Percentiles rank a stretch among this genome's conserved stretches.
Evolutionary conservation across 176 grass and related monocot species (phyloP).

Genomic region (Carex myosuroides): DNA sequence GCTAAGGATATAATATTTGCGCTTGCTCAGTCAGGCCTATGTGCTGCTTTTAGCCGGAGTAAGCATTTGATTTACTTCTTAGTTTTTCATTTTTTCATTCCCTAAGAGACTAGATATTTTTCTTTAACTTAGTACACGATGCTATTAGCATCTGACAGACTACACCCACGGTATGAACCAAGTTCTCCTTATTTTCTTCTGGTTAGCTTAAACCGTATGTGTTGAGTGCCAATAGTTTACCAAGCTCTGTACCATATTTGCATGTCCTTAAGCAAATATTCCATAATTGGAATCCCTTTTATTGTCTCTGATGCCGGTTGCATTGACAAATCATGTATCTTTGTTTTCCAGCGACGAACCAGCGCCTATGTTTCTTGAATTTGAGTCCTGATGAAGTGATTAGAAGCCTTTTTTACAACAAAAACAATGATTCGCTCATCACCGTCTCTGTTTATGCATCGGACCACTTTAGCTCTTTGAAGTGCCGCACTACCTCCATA

Average conservation of each 20-base stretch:
- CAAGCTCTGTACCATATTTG: background rate
- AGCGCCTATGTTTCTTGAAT: conserved; percentile 86
- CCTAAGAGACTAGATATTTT: background rate
- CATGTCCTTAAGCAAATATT: background rate
- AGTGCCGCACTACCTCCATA: conserved; percentile 94
- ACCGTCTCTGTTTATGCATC: conserved; percentile 98
- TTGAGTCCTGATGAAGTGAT: conserved; percentile 97
- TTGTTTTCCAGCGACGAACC: conserved; percentile 70
- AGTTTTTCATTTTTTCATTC: background rate
- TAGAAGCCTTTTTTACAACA: conserved; percentile 97
- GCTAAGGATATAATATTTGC: conserved; percentile 98
- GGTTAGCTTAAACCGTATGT: background rate
- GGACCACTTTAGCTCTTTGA: conserved; percentile 94
- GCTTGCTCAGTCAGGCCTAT: conserved; percentile 88
- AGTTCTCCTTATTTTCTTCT: background rate
- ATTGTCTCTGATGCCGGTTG: background rate
- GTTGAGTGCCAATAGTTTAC: background rate
- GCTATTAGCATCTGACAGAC: background rate
- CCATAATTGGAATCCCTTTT: background rate
- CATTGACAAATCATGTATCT: background rate
- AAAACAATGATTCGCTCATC: conserved; percentile 99
- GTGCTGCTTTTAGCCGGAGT: conserved; percentile 93
- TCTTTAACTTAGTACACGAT: background rate
- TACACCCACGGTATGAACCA: no score
- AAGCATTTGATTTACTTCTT: conserved; percentile 4